Evolutionary conservation across 306 rosid genomes (phyloP).

Genomic region (Delonix regia): DNA sequence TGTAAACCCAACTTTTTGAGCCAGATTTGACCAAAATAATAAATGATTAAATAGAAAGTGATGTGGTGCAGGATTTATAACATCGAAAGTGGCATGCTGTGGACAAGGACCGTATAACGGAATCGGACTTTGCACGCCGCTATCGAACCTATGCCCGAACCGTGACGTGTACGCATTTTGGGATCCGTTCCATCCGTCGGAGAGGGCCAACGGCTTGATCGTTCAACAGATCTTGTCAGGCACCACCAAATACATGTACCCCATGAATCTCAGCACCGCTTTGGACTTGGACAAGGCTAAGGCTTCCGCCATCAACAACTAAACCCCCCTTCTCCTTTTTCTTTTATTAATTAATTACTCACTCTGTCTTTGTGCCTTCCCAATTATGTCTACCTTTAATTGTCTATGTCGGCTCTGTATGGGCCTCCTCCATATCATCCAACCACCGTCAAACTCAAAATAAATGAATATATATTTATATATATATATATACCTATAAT

Average conservation of each 20-base stretch:
- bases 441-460: too few relatives aligned
- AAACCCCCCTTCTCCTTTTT: too few relatives aligned
- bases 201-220: constrained; percentile 54
- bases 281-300: constrained; percentile 52
- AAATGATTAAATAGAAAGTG: too few relatives aligned
- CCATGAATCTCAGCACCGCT: constrained; percentile 87
- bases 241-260: constrained; percentile 63
- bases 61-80: constrained; percentile 54
- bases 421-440: too few relatives aligned
- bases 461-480: too few relatives aligned
- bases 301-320: constrained; percentile 25
- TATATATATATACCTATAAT: too few relatives aligned
- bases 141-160: constrained; percentile 66
- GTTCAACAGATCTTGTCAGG: constrained; percentile 51
- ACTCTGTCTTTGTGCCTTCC: too few relatives aligned
- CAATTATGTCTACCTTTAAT: too few relatives aligned
- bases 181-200: constrained; percentile 83
- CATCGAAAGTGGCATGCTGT: constrained; percentile 78
- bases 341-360: too few relatives aligned
- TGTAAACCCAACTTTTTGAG: too few relatives aligned
- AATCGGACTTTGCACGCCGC: constrained; percentile 60
- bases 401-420: too few relatives aligned
- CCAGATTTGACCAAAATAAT: too few relatives aligned
- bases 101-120: constrained; percentile 92
- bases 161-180: constrained; percentile 72